phyloP scores from a whole-genome alignment of 371 early-diverging fungal genomes.

The Mortierella sp. region DNA sequence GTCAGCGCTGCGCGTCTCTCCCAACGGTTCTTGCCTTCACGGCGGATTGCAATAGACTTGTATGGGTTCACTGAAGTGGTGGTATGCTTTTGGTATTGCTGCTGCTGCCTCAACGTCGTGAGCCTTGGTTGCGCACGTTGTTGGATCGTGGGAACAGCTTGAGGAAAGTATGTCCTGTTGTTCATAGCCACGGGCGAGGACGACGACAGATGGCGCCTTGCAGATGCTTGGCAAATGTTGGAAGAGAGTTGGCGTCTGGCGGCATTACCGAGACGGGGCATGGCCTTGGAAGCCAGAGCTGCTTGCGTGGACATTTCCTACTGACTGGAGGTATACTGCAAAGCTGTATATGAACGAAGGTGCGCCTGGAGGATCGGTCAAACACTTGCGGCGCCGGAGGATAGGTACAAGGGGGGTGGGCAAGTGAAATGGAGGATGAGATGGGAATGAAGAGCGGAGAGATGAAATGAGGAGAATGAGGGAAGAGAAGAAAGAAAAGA shows the following conservation, averaged over 20 bases:
- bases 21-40: slow-evolving; percentile 97
- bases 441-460: slow-evolving; percentile 2
- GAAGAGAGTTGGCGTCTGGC: slow-evolving; percentile 23
- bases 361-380: too few species aligned
- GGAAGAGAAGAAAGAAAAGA: slow-evolving; percentile 5
- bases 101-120: slow-evolving; percentile 25
- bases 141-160: slow-evolving; percentile 27
- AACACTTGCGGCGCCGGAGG: too few species aligned
- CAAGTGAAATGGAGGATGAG: slow-evolving; percentile 18
- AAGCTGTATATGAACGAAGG: too few species aligned
- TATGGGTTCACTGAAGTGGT: slow-evolving; percentile 38
- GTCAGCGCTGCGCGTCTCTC: slow-evolving; percentile 91
- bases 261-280: slow-evolving; percentile 32
- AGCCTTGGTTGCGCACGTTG: slow-evolving; percentile 2
- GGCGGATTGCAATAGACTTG: slow-evolving; percentile 82
- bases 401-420: too few species aligned
- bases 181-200: slow-evolving; percentile 15
- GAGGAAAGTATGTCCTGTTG: slow-evolving; percentile 36
- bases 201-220: slow-evolving; percentile 28
- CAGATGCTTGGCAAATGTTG: slow-evolving; percentile 9
- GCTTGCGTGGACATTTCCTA: slow-evolving; percentile 36
- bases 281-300: slow-evolving; percentile 30
- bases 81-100: slow-evolving; percentile 40
- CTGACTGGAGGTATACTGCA: slow-evolving; percentile 1
- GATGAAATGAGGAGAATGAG: neutral